Evolutionary conservation across 768 basidiomycete species (phyloP).

Genomic region (Strobilomyces dryophilus): DNA sequence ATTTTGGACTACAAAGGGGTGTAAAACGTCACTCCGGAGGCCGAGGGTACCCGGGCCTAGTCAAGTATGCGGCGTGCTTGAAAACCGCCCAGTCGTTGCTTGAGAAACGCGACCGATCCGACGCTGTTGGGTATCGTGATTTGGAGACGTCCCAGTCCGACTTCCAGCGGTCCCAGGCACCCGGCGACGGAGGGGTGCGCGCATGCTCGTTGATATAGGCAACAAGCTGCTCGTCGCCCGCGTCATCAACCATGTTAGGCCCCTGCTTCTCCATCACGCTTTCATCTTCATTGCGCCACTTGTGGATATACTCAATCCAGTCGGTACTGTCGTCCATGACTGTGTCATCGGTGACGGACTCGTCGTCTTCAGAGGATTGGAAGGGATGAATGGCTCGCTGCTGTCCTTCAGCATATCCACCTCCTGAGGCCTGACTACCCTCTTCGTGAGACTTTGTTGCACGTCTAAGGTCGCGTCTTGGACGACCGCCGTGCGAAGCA

Average conservation of each 20-base stretch:
- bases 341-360: background rate
- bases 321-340: background rate
- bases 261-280: background rate
- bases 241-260: background rate
- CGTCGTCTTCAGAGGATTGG: background rate
- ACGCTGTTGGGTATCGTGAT: background rate
- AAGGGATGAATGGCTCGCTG: no score
- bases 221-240: background rate
- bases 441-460: background rate
- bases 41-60: background rate
- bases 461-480: background rate
- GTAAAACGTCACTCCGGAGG: background rate
- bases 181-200: background rate
- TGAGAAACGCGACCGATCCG: background rate
- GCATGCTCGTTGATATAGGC: background rate
- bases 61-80: background rate
- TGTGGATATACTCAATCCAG: constrained; percentile 1
- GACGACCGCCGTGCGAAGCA: no score
- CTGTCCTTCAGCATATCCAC: background rate
- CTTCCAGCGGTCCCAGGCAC: background rate
- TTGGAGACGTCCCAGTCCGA: background rate
- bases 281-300: background rate
- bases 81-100: background rate
- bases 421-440: background rate
- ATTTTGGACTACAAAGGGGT: no score